These are phyloP conservation scores for Cystobasidiaceae sp. DNA, from an alignment of 1,284 basidiomycete genomes.

Conservation along the genomic window DNA sequence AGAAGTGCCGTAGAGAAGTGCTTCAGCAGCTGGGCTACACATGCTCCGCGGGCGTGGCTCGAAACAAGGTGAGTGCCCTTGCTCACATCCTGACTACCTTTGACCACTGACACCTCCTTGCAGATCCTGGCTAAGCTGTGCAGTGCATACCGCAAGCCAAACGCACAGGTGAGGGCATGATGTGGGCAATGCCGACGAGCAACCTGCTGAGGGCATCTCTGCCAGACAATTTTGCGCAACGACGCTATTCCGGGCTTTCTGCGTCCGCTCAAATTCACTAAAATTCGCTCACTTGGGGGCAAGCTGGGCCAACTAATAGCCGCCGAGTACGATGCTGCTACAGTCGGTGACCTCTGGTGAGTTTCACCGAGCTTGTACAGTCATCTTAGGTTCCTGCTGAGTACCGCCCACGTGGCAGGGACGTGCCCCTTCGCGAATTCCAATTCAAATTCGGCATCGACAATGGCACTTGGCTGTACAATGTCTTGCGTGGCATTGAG, in stretches of 20 bases:
- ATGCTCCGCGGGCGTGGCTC: conserved; percentile 88
- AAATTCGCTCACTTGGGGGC: conserved; percentile 93
- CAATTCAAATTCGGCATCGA: conserved; percentile 76
- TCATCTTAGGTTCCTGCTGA: not conserved
- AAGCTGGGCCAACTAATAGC: conserved; percentile 86
- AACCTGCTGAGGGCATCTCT: not conserved
- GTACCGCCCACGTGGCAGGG: conserved; percentile 39
- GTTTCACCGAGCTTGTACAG: conserved; percentile 38
- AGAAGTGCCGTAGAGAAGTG: conserved; percentile 62
- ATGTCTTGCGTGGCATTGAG: conserved; percentile 73
- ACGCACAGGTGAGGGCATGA: conserved; percentile 52
- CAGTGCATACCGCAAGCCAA: conserved; percentile 83
- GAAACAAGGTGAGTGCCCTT: conserved; percentile 77
- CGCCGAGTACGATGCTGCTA: conserved; percentile 77
- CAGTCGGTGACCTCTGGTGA: conserved; percentile 80
- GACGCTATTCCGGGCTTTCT: conserved; percentile 74
- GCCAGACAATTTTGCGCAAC: conserved; percentile 75
- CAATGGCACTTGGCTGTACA: conserved; percentile 78
- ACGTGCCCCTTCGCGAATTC: conserved; percentile 62
- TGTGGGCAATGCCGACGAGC: not conserved
- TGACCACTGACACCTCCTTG: not conserved
- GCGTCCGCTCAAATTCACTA: conserved; percentile 74
- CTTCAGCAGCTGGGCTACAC: conserved; percentile 76
- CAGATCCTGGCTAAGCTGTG: conserved; percentile 57
- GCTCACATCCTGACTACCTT: conserved; percentile 20